Evolutionary conservation across 2,329 filamentous ascomycete genomes (phyloP), one percentile per base, ranked within the genome.

Genomic region (Hypocrella siamensis): DNA sequence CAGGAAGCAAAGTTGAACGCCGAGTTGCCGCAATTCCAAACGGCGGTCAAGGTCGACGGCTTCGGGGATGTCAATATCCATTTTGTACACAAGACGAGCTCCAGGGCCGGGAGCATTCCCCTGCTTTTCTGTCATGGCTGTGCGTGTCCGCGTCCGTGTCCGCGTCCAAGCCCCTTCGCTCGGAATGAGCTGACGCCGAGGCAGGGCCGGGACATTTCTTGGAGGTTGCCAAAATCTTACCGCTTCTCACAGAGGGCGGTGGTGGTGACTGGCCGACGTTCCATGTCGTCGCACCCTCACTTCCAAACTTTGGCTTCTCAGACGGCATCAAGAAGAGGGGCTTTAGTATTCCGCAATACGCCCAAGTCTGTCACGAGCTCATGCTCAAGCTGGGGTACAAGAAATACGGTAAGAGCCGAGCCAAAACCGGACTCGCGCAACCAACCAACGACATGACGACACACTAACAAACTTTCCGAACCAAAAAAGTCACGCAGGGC

Each of bases 121-220:
- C 45, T 82, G 19, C 47, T 82, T 1, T 80, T 82, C 0, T 37
- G 37, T 27, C 42, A 44, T 11, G 42, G 42, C 4, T 44, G 42
- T 44, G 24, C 28, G 42, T 36, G 6, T 12, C 11, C 4, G 14
- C 8, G n/a, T n/a, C n/a, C n/a, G n/a, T n/a, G n/a, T n/a, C n/a
- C n/a, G n/a, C n/a, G n/a, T n/a, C n/a, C n/a, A n/a, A n/a, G n/a
- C n/a, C n/a, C n/a, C n/a, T n/a, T n/a, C n/a, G n/a, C n/a, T n/a
- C n/a, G 5, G 10, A 11, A n/a, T 22, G 15, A n/a, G n/a, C 12
- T 25, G 17, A 29, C 14, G 11, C 12, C 19, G 5, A 24, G 7
- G 5, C 18, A 54, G 51, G 72, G 70, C 79, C 79, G 0, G 78
- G 79, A 1, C 75, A 67, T 39, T 81, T 79, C 45, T 46, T 78